A percentile compares a stretch with the other conserved stretches of the same genome.
Conservation (phyloP, 495 filamentous ascomycete species). For the Aspergillus olivimuriae region DNA sequence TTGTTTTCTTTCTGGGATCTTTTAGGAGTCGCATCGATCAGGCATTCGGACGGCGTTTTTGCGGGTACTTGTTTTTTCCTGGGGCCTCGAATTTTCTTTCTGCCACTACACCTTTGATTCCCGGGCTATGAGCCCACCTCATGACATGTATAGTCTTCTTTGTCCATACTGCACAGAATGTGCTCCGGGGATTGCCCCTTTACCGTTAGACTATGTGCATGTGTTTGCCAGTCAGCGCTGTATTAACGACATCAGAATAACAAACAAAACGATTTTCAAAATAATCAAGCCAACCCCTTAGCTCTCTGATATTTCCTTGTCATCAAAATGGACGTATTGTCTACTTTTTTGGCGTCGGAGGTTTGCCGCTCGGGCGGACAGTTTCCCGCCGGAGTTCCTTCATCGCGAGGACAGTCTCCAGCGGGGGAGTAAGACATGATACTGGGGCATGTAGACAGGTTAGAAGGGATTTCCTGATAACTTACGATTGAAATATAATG, state of each 20-base stretch:
- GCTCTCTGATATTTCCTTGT: no score
- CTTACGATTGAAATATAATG: no score
- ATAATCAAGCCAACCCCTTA: neutral
- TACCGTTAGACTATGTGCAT: neutral
- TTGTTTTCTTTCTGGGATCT: constrained; percentile 9
- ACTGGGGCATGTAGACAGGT: no score
- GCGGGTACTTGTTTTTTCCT: constrained; percentile 11
- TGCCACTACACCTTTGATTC: constrained; percentile 32
- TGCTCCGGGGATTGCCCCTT: neutral
- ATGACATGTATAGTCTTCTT: constrained; percentile 11
- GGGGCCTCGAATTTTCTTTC: constrained; percentile 11
- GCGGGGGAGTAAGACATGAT: no score
- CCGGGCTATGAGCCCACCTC: constrained; percentile 20
- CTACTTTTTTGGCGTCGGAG: no score
- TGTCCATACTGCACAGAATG: constrained; percentile 1
- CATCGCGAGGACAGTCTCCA: no score
- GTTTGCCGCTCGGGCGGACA: neutral
- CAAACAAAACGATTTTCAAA: neutral
- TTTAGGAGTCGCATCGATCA: constrained; percentile 19
- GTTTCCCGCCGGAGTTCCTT: neutral
- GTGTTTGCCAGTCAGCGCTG: neutral
- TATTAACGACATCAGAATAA: neutral
- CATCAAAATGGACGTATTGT: no score
- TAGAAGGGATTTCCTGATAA: no score
- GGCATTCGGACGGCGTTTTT: constrained; percentile 43